These are phyloP conservation scores for Trichoderma sp. DNA, from an alignment of 2,329 filamentous ascomycete genomes.

Conservation along the genomic window DNA sequence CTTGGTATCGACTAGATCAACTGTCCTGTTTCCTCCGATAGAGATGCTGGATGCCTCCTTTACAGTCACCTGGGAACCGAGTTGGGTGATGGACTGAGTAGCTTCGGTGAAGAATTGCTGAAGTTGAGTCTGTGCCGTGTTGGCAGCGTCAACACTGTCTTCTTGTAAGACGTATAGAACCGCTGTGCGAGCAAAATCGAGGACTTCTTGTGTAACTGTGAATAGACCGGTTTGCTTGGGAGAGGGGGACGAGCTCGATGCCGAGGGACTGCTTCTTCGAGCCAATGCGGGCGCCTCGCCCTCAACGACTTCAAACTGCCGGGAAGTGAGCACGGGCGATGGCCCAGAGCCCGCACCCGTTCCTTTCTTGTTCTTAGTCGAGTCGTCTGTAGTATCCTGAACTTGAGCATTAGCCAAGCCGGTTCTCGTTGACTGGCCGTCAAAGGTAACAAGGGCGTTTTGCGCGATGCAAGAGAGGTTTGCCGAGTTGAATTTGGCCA, in stretches of 20 bases:
- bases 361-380: not conserved
- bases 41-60: slow-evolving; percentile 44
- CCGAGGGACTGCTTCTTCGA: not conserved
- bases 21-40: slow-evolving; percentile 47
- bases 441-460: slow-evolving; percentile 86
- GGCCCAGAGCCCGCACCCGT: not conserved
- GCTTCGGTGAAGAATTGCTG: slow-evolving; percentile 56
- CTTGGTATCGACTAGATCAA: slow-evolving; percentile 52
- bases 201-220: slow-evolving; percentile 53
- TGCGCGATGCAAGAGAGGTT: slow-evolving; percentile 80
- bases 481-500: slow-evolving; percentile 73
- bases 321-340: not conserved
- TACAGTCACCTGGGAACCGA: slow-evolving; percentile 38
- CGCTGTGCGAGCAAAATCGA: slow-evolving; percentile 65
- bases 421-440: slow-evolving; percentile 52
- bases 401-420: slow-evolving; percentile 34
- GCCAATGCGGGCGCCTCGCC: not conserved
- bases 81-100: slow-evolving; percentile 32
- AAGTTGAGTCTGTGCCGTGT: slow-evolving; percentile 54
- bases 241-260: not conserved
- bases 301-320: not conserved
- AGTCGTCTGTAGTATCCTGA: slow-evolving; percentile 27
- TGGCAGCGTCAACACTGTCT: slow-evolving; percentile 51
- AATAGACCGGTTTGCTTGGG: slow-evolving; percentile 38
- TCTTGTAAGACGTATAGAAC: slow-evolving; percentile 64